Conservation (phyloP, 768 basidiomycete genomes). For the Multifurca ochricompacta region DNA sequence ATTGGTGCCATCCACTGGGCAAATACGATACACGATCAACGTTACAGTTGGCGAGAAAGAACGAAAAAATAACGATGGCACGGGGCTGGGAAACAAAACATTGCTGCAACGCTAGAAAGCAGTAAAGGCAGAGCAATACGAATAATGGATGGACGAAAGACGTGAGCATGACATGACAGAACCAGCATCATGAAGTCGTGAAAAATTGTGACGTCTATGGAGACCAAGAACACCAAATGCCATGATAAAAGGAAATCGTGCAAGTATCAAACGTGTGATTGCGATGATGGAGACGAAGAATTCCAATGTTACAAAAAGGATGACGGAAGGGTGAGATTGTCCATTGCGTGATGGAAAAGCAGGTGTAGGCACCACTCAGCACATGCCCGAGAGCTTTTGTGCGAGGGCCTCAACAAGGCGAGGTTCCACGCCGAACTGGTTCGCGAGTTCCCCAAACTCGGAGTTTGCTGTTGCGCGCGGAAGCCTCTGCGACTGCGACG, state of each 20-base stretch:
- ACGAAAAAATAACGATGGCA: slow-evolving; percentile 7
- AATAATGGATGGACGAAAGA: slow-evolving; percentile 14
- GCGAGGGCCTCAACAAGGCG: slow-evolving; percentile 19
- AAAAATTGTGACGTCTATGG: slow-evolving; percentile 15
- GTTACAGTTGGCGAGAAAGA: slow-evolving; percentile 11
- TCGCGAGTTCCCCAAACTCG: slow-evolving; percentile 16
- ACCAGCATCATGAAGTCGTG: slow-evolving; percentile 21
- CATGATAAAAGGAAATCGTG: slow-evolving; percentile 16
- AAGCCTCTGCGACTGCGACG: slow-evolving; percentile 58
- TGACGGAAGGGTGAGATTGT: background rate
- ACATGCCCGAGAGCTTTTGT: slow-evolving; percentile 20
- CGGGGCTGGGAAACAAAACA: slow-evolving; percentile 9
- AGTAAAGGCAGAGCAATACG: slow-evolving; percentile 21
- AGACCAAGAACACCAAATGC: slow-evolving; percentile 6
- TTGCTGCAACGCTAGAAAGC: slow-evolving; percentile 15
- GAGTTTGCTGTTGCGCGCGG: slow-evolving; percentile 17
- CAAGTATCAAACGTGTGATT: slow-evolving; percentile 17
- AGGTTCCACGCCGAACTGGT: slow-evolving; percentile 20
- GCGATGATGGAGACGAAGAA: slow-evolving; percentile 11
- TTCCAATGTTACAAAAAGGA: slow-evolving; percentile 16
- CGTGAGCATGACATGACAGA: slow-evolving; percentile 18
- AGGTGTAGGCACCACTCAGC: slow-evolving; percentile 2
- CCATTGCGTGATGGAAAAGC: slow-evolving; percentile 5
- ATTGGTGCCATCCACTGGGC: slow-evolving; percentile 9
- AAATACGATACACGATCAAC: slow-evolving; percentile 16